These are phyloP conservation scores for Dendrostoma leiphaemia DNA, from an alignment of 2,329 filamentous ascomycete genomes.

Conservation along the genomic window DNA sequence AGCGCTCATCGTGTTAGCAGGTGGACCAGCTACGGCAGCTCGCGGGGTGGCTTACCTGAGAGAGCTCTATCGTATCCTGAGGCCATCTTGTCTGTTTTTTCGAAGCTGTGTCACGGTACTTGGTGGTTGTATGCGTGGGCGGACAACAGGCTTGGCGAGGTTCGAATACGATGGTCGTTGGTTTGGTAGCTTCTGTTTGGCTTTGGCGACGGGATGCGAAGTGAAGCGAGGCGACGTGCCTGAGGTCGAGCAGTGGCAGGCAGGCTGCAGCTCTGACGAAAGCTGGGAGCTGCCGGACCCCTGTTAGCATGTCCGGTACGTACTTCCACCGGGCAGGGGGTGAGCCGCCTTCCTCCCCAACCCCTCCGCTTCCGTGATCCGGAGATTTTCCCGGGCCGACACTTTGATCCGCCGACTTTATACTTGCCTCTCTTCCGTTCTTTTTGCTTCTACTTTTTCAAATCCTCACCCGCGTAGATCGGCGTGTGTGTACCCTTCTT, in stretches of 20 bases:
- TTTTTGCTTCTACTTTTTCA: neutral
- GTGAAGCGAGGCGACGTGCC: slow-evolving; percentile 11
- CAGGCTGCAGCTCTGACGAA: slow-evolving; percentile 25
- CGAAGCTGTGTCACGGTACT: neutral
- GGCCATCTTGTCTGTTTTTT: slow-evolving; percentile 55
- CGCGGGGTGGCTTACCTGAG: slow-evolving; percentile 68
- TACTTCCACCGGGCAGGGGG: neutral
- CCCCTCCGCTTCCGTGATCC: neutral
- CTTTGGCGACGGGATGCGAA: slow-evolving; percentile 4
- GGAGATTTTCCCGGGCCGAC: neutral
- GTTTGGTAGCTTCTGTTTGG: slow-evolving; percentile 6
- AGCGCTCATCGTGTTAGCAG: slow-evolving; percentile 41
- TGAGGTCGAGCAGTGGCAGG: slow-evolving; percentile 15
- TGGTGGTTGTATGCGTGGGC: neutral
- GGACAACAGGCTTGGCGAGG: neutral
- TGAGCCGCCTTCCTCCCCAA: too few species aligned
- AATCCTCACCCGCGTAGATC: neutral
- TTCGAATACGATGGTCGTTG: slow-evolving; percentile 8
- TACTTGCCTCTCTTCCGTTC: neutral
- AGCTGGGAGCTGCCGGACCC: slow-evolving; percentile 9
- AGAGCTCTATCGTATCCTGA: slow-evolving; percentile 99
- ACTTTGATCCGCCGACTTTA: neutral
- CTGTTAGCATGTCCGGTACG: neutral
- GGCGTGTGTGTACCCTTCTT: too few species aligned
- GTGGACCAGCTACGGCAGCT: slow-evolving; percentile 15